Conservation (phyloP, 805 yeast genomes). For the Metschnikowia matae region DNA sequence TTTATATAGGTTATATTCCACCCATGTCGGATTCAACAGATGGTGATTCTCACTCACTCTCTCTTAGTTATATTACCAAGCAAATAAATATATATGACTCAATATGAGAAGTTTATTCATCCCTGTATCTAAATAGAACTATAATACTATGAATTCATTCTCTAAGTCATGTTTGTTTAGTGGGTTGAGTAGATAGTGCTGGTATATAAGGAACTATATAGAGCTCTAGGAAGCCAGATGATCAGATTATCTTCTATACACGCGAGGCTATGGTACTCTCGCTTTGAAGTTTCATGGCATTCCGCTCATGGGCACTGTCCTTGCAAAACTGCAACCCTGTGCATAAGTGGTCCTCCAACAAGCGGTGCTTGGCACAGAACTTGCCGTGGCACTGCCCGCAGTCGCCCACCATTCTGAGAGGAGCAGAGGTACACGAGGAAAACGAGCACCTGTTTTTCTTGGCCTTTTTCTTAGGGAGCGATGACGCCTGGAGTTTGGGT, state of each 20-base stretch:
- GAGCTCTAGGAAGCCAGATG: neutral
- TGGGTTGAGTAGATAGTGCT: too few relatives aligned
- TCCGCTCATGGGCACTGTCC: constrained; percentile 76
- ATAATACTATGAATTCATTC: too few relatives aligned
- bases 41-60: too few relatives aligned
- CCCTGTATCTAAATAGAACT: too few relatives aligned
- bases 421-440: constrained; percentile 57
- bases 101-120: too few relatives aligned
- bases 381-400: constrained; percentile 82
- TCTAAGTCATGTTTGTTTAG: too few relatives aligned
- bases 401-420: constrained; percentile 70
- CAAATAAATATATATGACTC: too few relatives aligned
- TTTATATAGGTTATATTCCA: too few relatives aligned
- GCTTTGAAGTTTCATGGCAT: constrained; percentile 75
- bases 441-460: constrained; percentile 51
- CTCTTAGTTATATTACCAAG: too few relatives aligned
- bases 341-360: constrained; percentile 81
- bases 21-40: too few relatives aligned
- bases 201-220: too few relatives aligned
- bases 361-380: constrained; percentile 81
- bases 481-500: constrained; percentile 13
- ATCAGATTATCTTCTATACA: constrained; percentile 6
- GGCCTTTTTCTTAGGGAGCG: constrained; percentile 22
- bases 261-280: constrained; percentile 71
- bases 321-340: constrained; percentile 74